Evolutionary conservation across 352 stramenopile genomes (phyloP), one percentile per base, ranked within the genome.

Genomic region (Pythium periplocum): DNA sequence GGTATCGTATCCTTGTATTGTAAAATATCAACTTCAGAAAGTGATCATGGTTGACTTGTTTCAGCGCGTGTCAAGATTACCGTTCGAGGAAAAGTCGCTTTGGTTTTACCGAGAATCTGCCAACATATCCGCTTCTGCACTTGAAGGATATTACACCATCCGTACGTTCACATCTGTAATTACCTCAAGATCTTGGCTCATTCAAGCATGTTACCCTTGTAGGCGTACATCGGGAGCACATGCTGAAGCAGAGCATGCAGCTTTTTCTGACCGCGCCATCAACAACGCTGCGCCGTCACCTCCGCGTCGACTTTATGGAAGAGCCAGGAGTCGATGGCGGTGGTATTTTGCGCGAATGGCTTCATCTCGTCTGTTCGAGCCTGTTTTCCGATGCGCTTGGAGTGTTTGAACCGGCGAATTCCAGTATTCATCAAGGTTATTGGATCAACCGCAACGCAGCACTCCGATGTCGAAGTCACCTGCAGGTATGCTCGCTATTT

Each of bases 301-400:
- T 96, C 44, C 73, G 83, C 2, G 79, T 96, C 34, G 74, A 96
- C 46, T 96, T 97, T 59, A 73, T 87, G 51, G 78, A 88, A 35
- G 82, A 94, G 57, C 70, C 64, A n/a, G 80, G 82, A 12, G 57
- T 90, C 3, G 84, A 94, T 35, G 82, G 78, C 26, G 84, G 82
- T 33, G 84, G 81, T 2, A 85, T 94, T 51, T 62, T 89, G 44
- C 76, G 84, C 6, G 84, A 94, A 49, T 94, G 84, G 84, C 58
- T 89, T 41, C 66, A 86, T 48, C 57, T 97, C 35, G 55, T 96
- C 39, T 87, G 71, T 55, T 71, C 62, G 4, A 66, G 89, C 33
- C 34, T 94, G 35, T 87, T 91, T 53, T 48, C 67, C 0, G 74
- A 82, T 12, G 44, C 59, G 12, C 63, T 61, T 4, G 81, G 74